phyloP scores from a whole-genome alignment of 257 asterid genomes.

The Gynochthodes officinalis region DNA sequence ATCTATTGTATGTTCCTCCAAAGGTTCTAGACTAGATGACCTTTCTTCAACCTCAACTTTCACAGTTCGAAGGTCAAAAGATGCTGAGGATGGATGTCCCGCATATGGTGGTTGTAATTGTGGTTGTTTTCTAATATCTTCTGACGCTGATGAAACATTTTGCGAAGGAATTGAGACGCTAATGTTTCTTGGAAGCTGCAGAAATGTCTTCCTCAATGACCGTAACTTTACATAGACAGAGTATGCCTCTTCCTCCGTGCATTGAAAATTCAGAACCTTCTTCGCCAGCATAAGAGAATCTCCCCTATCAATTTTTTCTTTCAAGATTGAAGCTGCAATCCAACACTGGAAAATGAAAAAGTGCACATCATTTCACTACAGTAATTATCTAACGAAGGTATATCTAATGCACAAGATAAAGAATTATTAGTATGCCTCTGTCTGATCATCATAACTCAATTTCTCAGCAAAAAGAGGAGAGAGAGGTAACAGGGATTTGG shows the following conservation, averaged over 20 bases:
- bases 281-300: constrained; percentile 30
- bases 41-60: constrained; percentile 23
- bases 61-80: constrained; percentile 18
- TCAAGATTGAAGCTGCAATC: constrained; percentile 40
- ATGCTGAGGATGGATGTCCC: constrained; percentile 17
- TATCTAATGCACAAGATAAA: background rate
- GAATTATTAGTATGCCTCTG: background rate
- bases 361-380: background rate
- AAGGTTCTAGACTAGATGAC: constrained; percentile 15
- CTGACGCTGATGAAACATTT: constrained; percentile 14
- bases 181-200: constrained; percentile 24
- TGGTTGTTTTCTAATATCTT: constrained; percentile 20
- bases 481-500: background rate
- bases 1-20: constrained; percentile 9
- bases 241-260: constrained; percentile 36
- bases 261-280: constrained; percentile 29
- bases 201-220: constrained; percentile 25
- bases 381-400: background rate
- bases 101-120: constrained; percentile 18
- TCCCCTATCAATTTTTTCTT: constrained; percentile 28
- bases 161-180: constrained; percentile 9
- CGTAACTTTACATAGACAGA: constrained; percentile 29
- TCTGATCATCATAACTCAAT: too few species aligned
- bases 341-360: constrained; percentile 35
- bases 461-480: too few species aligned